phyloP scores from a whole-genome alignment of 495 filamentous ascomycete genomes.

The Neurospora africana region DNA sequence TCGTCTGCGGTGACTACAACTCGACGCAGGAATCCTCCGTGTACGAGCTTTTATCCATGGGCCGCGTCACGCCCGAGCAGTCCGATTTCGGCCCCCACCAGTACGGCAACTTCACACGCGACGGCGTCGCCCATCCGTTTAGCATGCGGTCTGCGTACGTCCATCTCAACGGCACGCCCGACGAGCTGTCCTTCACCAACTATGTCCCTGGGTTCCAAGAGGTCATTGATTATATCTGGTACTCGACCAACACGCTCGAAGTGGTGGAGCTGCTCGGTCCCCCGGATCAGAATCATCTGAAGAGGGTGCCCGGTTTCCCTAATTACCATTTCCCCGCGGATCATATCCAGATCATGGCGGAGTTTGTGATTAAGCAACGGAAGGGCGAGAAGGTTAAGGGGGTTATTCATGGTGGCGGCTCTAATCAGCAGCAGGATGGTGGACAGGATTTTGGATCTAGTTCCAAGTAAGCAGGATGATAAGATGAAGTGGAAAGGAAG shows the following conservation, averaged over 20 bases:
- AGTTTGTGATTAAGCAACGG: conserved; percentile 78
- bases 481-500: not conserved
- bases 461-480: not conserved
- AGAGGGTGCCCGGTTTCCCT: conserved; percentile 85
- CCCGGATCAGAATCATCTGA: conserved; percentile 83
- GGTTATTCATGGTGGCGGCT: not conserved
- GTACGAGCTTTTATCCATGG: conserved; percentile 74
- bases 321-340: conserved; percentile 97
- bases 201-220: conserved; percentile 86
- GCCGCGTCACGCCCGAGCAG: conserved; percentile 60
- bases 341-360: conserved; percentile 83
- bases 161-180: conserved; percentile 49
- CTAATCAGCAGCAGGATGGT: not conserved
- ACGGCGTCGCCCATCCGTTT: conserved; percentile 92
- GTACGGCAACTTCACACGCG: conserved; percentile 84
- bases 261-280: conserved; percentile 80
- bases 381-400: conserved; percentile 61
- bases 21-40: conserved; percentile 74
- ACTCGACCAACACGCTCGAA: conserved; percentile 81
- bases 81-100: conserved; percentile 56
- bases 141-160: conserved; percentile 80
- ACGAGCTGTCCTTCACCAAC: conserved; percentile 89
- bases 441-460: not conserved
- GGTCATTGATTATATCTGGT: conserved; percentile 96
- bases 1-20: conserved; percentile 95